Base-by-base conservation (phyloP, 352 stramenopile genomes). In the Phytophthora pluvialis region DNA sequence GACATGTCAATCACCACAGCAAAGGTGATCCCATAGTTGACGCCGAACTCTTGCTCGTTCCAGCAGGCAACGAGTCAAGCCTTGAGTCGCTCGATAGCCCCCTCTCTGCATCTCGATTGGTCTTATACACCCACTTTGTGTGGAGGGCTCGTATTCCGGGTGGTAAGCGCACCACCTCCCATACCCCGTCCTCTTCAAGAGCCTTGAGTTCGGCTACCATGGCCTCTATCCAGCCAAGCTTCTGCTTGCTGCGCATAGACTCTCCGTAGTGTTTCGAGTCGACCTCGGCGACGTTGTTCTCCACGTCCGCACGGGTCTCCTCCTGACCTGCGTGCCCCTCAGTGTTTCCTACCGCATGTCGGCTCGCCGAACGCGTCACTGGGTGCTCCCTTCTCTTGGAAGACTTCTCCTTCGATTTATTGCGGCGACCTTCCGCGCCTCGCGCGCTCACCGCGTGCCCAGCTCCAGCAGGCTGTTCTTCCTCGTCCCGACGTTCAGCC, bases 61-160 rank as follows among this genome's bases (percentile, higher is more conserved):
- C 64, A 54, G 32, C 57, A 56, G 2, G 58, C 64, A 1, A 77
- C 64, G 0, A 71, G n/a, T 21, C 53, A n/a, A 11, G 48, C 55
- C 46, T 74, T 72, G 32, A 62, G 52, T 0, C 51, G 53, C 13
- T 71, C 51, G 12, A 77, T 56, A 1, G 11, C 29, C 4, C 64
- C 70, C 12, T 63, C 12, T 63, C 31, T 3, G 31, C 38, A 26
- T 68, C 26, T 1, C 7, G 28, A 21, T 72, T 72, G 8, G 58
- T 70, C 42, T 75, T 78, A 18, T 40, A 65, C 7, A 75, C 66
- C 57, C 70, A 75, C 32, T 72, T 69, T 0, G 59, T 64, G 38
- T 64, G 70, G 3, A 78, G 51, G 0, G 18, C 13, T 6, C 45
- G 31, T n/a, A 39, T 57, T 0, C 46, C 50, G 7, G 3, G 3